A percentile compares a stretch with the other conserved stretches of the same genome.
phyloP scores from a whole-genome alignment of 1,284 basidiomycete species.

The Cryptococcus sp. region DNA sequence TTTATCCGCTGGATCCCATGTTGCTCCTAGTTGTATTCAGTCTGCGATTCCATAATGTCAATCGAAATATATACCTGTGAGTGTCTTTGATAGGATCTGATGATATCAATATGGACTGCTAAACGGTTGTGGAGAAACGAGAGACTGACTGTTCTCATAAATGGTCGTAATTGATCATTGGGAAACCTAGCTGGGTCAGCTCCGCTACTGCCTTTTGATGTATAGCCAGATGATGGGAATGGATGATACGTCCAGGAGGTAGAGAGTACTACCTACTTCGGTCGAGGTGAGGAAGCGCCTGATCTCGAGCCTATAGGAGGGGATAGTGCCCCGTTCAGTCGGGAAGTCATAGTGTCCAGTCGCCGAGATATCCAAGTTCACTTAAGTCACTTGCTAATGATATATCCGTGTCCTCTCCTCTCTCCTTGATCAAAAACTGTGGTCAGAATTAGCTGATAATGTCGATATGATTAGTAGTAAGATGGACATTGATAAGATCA shows the following conservation, averaged over 20 bases:
- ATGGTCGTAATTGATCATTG: slow-evolving; percentile 31
- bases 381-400: no score
- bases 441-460: no score
- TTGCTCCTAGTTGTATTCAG: slow-evolving; percentile 8
- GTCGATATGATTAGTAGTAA: no score
- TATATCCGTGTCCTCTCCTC: no score
- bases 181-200: slow-evolving; percentile 16
- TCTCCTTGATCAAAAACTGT: no score
- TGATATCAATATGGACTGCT: background rate
- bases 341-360: slow-evolving; percentile 4
- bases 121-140: background rate
- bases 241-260: background rate
- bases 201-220: no score
- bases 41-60: background rate
- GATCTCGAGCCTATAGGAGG: slow-evolving; percentile 14
- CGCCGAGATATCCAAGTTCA: no score
- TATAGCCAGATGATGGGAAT: no score
- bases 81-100: slow-evolving; percentile 24
- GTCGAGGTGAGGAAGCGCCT: slow-evolving; percentile 15
- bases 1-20: slow-evolving; percentile 34
- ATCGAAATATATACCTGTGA: slow-evolving; percentile 10
- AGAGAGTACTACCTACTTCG: slow-evolving; percentile 9
- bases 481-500: no score
- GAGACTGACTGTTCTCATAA: slow-evolving; percentile 24
- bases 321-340: slow-evolving; percentile 22